Evolutionary conservation across 2,329 filamentous ascomycete species (phyloP), one percentile per base, ranked within the genome.

Genomic region (Graphilbum ipis-grandicollis): DNA sequence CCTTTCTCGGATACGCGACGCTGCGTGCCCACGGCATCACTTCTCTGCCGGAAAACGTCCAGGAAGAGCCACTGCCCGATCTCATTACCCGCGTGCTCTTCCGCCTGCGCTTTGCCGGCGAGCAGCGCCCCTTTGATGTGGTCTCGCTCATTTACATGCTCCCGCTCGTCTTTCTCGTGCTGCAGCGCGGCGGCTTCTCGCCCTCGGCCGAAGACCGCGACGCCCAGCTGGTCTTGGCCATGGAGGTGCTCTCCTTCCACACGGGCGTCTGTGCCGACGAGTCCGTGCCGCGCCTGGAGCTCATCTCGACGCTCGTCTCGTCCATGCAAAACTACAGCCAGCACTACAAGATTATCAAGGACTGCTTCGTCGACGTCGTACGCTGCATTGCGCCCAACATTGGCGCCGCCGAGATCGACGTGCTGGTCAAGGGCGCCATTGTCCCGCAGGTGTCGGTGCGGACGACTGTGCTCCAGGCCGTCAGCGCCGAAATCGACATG

Each of bases 341-440:
- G 50, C 90, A 98, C 56, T 94, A 94, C 62, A 93, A 93, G 57
- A 64, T 86, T 40, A 75, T 94, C 57, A 93, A 88, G 54, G 90
- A 98, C 56, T 93, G 84, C 49, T 71, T 98, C 44, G 68, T 79
- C 37, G 84, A 96, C 53, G 69, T 92, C 45, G 83, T 82, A 49
- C 76, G 85, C 41, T 86, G 79, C 44, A 68, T 96, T 36, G 79
- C 88, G 3, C 75, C 80, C 3, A 93, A 84, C 48, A 85, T 94
- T 45, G 75, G 56, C 39, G 54, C 65, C 4, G 57, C 68, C 2
- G 92, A 98, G 57, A 76, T 90, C 39, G 58, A 63, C 10, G 71
- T 82, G 14, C 67, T 96, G n/a, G 69, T 85, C 10, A 69, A 73
- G 42, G 90, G 86, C 28, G 65, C 71, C 0, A 85, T 90, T 45